Conservation (phyloP, 495 filamentous ascomycete genomes). For the Ramalina intermedia region DNA sequence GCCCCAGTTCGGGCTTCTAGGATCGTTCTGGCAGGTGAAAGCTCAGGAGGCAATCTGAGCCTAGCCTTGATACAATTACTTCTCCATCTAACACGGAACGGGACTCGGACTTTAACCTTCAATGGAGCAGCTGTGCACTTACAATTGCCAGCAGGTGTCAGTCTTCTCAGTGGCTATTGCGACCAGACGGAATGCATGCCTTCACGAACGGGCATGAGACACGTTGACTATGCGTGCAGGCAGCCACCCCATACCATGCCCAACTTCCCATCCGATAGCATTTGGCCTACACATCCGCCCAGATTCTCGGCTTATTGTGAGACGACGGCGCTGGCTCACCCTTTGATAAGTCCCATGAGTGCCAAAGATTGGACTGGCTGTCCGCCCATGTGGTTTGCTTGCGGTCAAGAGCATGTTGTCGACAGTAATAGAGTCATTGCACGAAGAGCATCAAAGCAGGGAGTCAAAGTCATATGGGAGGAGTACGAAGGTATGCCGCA, state of each 20-base stretch:
- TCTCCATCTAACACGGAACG: background rate
- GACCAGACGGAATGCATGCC: slow-evolving; percentile 4
- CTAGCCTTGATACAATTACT: slow-evolving; percentile 12
- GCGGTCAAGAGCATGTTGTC: slow-evolving; percentile 9
- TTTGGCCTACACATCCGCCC: slow-evolving; percentile 12
- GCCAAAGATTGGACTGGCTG: slow-evolving; percentile 8
- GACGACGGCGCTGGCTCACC: slow-evolving; percentile 7
- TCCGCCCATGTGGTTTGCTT: slow-evolving; percentile 12
- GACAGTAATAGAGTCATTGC: slow-evolving; percentile 6
- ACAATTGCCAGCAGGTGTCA: slow-evolving; percentile 9
- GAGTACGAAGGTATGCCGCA: slow-evolving; percentile 16
- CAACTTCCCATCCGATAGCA: slow-evolving; percentile 1
- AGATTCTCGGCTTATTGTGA: slow-evolving; percentile 9
- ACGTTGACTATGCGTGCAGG: background rate
- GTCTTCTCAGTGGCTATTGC: background rate
- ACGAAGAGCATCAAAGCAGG: slow-evolving; percentile 1
- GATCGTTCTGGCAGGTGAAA: slow-evolving; percentile 15
- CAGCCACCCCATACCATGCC: background rate
- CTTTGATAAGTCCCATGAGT: slow-evolving; percentile 8
- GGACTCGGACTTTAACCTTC: slow-evolving; percentile 1
- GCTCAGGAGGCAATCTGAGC: slow-evolving; percentile 10
- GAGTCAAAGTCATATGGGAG: slow-evolving; percentile 7
- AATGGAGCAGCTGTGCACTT: slow-evolving; percentile 1
- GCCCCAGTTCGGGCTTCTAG: slow-evolving; percentile 1
- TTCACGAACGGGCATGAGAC: slow-evolving; percentile 2